Percentiles rank a stretch among this genome's conserved stretches.
These are phyloP conservation scores for Glonium stellatum DNA, from an alignment of 495 filamentous ascomycete species.

Conservation along the genomic window DNA sequence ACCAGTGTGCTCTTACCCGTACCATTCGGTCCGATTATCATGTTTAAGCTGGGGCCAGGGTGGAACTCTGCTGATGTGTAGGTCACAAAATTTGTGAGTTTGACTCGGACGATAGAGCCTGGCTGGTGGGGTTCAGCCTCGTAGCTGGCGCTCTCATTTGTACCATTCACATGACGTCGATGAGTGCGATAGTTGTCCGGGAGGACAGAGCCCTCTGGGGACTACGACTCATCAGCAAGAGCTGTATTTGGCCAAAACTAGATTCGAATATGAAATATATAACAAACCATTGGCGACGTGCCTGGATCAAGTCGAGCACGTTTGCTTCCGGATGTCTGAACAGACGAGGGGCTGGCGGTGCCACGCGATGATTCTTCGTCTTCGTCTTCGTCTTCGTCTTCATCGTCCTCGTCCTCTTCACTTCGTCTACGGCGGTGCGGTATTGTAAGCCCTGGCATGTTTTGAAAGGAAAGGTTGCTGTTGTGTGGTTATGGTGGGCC, in stretches of 20 bases:
- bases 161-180: slow-evolving; percentile 14
- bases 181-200: slow-evolving; percentile 14
- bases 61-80: slow-evolving; percentile 85
- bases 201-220: slow-evolving; percentile 5
- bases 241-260: not conserved
- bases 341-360: not conserved
- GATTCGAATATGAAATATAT: not conserved
- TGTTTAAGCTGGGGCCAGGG: slow-evolving; percentile 88
- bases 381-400: slow-evolving; percentile 21
- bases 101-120: slow-evolving; percentile 84
- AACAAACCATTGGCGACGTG: slow-evolving; percentile 9
- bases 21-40: slow-evolving; percentile 97
- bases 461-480: not conserved
- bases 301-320: slow-evolving; percentile 24
- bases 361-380: slow-evolving; percentile 14
- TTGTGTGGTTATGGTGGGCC: not conserved
- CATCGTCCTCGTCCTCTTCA: slow-evolving; percentile 19
- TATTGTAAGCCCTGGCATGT: slow-evolving; percentile 16
- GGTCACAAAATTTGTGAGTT: slow-evolving; percentile 87
- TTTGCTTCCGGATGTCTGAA: slow-evolving; percentile 23
- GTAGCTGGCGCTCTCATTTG: slow-evolving; percentile 9
- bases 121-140: slow-evolving; percentile 48
- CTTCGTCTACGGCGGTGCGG: not conserved
- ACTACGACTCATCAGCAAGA: not conserved
- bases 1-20: slow-evolving; percentile 97